Evolutionary conservation across 768 basidiomycete species (phyloP), one percentile per base, ranked within the genome.

Genomic region (Crepidotus variabilis): DNA sequence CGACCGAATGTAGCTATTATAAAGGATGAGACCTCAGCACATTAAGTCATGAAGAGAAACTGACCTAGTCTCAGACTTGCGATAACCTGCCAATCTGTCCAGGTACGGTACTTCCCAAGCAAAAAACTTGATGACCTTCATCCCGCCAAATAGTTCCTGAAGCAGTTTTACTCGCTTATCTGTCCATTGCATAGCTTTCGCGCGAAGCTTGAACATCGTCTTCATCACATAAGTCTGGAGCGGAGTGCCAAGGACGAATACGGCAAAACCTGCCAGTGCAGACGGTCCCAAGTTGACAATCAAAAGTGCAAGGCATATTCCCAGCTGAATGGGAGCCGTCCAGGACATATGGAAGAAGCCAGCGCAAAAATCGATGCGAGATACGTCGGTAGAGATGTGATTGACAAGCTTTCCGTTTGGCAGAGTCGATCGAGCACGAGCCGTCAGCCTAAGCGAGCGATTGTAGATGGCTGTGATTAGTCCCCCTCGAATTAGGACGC

Each of bases 51-150:
- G 50, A 23, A 21, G 22, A 16, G n/a, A 32, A 45, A 14, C 74
- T 60, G 84, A 83, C 20, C 84, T 86, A 71, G 93, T 84, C 69
- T 96, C 94, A 50, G 80, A 79, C 50, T 72, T 74, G 52, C 95
- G 78, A 64, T 88, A 89, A 43, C 80, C 81, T 28, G 80, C 78
- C 23, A 97, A 80, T 47, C 87, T 83, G 14, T 83, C 2, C 21
- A 96, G 77, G 69, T 92, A 95, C 0, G 94, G 91, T 1, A 71
- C 63, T 64, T 94, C 92, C 92, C 92, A 94, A 5, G 89, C 86
- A 69, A 95, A 95, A 68, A 88, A 87, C 70, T 97, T 97, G 78
- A 97, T 90, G 58, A 96, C 82, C 60, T 91, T 88, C 84, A 97
- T 94, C 0, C 91, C 90, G 13, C 87, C 85, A 0, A 97, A 72